Evolutionary conservation across 495 filamentous ascomycete genomes (phyloP).

Genomic region (Neurospora sp.): DNA sequence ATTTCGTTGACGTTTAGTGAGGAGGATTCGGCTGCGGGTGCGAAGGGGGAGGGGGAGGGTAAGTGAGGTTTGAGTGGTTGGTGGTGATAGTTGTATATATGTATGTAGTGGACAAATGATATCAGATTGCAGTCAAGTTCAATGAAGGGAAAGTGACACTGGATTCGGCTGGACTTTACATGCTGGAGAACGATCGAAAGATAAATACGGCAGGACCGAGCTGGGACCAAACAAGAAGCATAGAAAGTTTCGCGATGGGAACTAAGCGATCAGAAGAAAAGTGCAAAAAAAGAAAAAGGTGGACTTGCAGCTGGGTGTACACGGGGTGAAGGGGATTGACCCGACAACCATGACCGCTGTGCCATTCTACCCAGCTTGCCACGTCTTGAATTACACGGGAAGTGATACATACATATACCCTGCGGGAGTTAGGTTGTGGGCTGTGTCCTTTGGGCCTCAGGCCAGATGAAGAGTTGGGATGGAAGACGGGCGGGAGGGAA

Average conservation of each 20-base stretch:
- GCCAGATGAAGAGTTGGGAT: neutral
- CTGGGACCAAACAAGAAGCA: neutral
- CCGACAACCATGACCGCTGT: neutral
- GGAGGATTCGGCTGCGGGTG: conserved; percentile 47
- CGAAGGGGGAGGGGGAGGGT: conserved; percentile 21
- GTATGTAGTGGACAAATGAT: neutral
- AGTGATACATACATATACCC: neutral
- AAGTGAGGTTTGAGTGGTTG: conserved; percentile 2
- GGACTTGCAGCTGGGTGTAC: neutral
- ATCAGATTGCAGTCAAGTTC: neutral
- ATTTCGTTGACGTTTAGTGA: conserved; percentile 72
- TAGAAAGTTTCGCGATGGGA: neutral
- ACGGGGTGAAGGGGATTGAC: neutral
- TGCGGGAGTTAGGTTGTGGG: neutral
- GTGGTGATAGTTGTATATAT: neutral
- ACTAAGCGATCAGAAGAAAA: neutral
- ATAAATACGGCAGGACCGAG: neutral
- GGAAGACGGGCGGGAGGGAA: neutral
- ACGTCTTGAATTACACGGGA: neutral
- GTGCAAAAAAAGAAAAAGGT: neutral
- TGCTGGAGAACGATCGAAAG: neutral
- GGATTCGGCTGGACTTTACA: neutral
- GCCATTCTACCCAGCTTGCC: neutral
- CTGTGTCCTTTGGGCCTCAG: neutral
- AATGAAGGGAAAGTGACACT: neutral